Evolutionary conservation across 306 rosid species (phyloP).

Genomic region (Gleditsia sinensis): DNA sequence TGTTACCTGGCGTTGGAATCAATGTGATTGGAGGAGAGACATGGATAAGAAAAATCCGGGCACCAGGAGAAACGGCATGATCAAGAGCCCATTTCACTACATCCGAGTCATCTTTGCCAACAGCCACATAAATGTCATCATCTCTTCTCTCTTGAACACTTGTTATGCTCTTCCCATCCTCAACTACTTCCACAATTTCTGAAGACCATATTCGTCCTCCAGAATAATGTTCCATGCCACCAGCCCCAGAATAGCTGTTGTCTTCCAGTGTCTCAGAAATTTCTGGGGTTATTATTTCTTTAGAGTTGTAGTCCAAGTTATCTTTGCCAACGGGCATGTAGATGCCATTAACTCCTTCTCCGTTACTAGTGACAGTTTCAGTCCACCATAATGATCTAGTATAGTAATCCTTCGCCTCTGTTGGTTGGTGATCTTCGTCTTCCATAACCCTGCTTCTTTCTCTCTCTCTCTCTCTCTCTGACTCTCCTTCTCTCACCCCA

Average conservation of each 20-base stretch:
- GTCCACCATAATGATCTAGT: slow-evolving; percentile 41
- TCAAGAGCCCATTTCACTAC: slow-evolving; percentile 76
- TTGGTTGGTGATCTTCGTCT: slow-evolving; percentile 34
- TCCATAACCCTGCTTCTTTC: slow-evolving; percentile 46
- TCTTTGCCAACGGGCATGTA: slow-evolving; percentile 54
- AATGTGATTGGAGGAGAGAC: slow-evolving; percentile 66
- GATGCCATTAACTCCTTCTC: slow-evolving; percentile 44
- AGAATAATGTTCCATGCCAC: background rate
- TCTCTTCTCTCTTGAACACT: slow-evolving; percentile 31
- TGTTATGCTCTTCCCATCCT: slow-evolving; percentile 45
- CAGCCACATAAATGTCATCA: slow-evolving; percentile 78
- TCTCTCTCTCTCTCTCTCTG: slow-evolving; percentile 23
- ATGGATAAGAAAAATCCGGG: slow-evolving; percentile 72
- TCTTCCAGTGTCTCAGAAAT: slow-evolving; percentile 48
- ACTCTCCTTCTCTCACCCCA: slow-evolving; percentile 26
- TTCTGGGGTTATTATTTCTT: slow-evolving; percentile 55
- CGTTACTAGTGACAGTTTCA: slow-evolving; percentile 42
- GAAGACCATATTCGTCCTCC: slow-evolving; percentile 41
- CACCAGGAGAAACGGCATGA: slow-evolving; percentile 60
- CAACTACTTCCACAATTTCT: slow-evolving; percentile 69
- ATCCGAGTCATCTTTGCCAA: slow-evolving; percentile 76
- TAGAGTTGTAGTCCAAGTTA: slow-evolving; percentile 31
- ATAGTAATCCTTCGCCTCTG: slow-evolving; percentile 44
- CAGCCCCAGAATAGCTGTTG: background rate
- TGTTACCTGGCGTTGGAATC: slow-evolving; percentile 78